phyloP scores from a whole-genome alignment of 2,329 filamentous ascomycete genomes.

The Botrytis tulipae region DNA sequence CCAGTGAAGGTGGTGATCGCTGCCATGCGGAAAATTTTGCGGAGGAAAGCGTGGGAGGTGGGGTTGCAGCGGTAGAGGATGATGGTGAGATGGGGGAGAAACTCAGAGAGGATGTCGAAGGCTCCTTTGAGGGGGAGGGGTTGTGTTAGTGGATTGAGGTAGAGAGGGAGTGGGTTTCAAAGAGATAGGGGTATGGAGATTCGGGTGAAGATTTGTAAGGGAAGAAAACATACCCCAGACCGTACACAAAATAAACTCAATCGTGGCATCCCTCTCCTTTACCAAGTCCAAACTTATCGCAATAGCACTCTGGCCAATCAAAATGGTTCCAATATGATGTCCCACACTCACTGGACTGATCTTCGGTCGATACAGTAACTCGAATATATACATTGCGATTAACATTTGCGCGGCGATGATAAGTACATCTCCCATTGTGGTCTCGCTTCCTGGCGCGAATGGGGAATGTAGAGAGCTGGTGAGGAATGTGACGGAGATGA shows the following conservation, averaged over 20 bases:
- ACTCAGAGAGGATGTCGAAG: conserved; percentile 48
- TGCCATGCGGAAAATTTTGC: conserved; percentile 41
- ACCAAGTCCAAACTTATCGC: conserved; percentile 39
- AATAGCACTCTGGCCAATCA: conserved; percentile 44
- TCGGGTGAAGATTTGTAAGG: not conserved
- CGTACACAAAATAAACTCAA: conserved; percentile 36
- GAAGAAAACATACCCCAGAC: conserved; percentile 33
- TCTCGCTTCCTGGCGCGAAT: conserved; percentile 34
- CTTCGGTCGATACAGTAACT: conserved; percentile 44
- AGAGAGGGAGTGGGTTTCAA: conserved; percentile 17
- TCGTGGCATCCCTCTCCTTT: conserved; percentile 34
- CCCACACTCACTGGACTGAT: conserved; percentile 44
- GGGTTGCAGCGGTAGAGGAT: conserved; percentile 46
- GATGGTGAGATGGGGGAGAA: conserved; percentile 47
- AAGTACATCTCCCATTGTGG: conserved; percentile 45
- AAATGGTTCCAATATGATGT: conserved; percentile 42
- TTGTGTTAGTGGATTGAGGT: conserved; percentile 4
- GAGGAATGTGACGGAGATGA: conserved; percentile 42
- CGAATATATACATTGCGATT: conserved; percentile 48
- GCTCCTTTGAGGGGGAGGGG: conserved; percentile 38
- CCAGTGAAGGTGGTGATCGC: conserved; percentile 42
- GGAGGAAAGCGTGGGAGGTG: conserved; percentile 42
- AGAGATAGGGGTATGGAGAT: not conserved
- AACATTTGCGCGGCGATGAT: conserved; percentile 44
- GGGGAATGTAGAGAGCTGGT: conserved; percentile 38